phyloP scores from a whole-genome alignment of 2,329 filamentous ascomycete species.

The Penicillium olsonii region DNA sequence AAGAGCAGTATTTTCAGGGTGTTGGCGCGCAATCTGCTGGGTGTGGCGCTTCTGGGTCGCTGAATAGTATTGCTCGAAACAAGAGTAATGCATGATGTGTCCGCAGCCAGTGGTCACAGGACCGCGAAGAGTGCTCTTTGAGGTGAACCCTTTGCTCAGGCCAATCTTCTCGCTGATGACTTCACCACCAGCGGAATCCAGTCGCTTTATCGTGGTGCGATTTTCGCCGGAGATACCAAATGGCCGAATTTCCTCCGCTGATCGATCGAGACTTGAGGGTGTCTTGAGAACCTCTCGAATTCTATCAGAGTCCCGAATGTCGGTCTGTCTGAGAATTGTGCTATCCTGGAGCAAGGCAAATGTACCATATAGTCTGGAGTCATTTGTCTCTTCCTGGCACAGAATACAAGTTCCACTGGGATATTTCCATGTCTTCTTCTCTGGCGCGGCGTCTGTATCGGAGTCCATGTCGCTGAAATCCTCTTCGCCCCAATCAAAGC shows the following conservation, averaged over 20 bases:
- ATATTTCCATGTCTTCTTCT: slow-evolving; percentile 83
- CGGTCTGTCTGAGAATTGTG: slow-evolving; percentile 81
- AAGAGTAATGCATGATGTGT: slow-evolving; percentile 97
- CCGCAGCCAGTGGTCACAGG: slow-evolving; percentile 90
- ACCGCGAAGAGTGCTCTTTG: slow-evolving; percentile 65
- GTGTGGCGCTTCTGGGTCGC: slow-evolving; percentile 81
- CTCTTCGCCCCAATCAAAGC: slow-evolving; percentile 84
- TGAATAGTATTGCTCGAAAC: slow-evolving; percentile 88
- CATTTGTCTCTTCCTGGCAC: slow-evolving; percentile 94
- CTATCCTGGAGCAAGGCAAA: slow-evolving; percentile 89
- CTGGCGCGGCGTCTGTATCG: slow-evolving; percentile 53
- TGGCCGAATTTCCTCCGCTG: slow-evolving; percentile 78
- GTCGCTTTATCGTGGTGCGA: slow-evolving; percentile 71
- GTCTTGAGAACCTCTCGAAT: slow-evolving; percentile 79
- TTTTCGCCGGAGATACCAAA: slow-evolving; percentile 93
- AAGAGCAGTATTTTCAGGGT: slow-evolving; percentile 75
- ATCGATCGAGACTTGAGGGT: slow-evolving; percentile 79
- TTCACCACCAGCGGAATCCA: slow-evolving; percentile 70
- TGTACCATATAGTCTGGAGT: slow-evolving; percentile 84
- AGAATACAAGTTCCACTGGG: slow-evolving; percentile 91
- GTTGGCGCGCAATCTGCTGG: slow-evolving; percentile 91
- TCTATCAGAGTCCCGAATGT: slow-evolving; percentile 77
- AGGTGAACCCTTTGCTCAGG: slow-evolving; percentile 85
- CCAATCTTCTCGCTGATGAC: slow-evolving; percentile 75
- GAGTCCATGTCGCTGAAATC: slow-evolving; percentile 68